phyloP scores from a whole-genome alignment of 192 early-diverging fungal species.

The Chytriomyces confervae region DNA sequence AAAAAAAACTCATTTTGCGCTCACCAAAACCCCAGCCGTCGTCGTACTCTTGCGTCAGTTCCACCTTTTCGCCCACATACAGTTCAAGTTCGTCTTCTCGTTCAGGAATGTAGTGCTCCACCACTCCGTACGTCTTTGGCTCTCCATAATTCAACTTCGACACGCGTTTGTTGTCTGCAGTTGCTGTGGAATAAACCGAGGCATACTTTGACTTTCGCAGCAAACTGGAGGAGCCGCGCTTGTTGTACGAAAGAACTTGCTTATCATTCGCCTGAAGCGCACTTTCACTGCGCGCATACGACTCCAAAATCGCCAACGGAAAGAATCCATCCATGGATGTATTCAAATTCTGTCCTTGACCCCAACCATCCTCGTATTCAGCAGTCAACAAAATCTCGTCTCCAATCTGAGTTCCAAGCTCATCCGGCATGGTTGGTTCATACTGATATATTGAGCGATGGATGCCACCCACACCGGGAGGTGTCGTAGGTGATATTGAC shows the following conservation, averaged over 20 bases:
- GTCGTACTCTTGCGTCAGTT: conserved; percentile 15
- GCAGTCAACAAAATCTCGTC: conserved; percentile 53
- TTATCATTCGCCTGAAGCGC: not conserved
- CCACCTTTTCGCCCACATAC: conserved; percentile 18
- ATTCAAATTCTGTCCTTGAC: conserved; percentile 54
- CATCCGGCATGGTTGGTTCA: not conserved
- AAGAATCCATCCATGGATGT: conserved; percentile 24
- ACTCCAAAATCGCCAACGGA: conserved; percentile 17
- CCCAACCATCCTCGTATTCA: conserved; percentile 63
- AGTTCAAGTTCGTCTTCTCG: conserved; percentile 32
- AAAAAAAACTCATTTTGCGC: not conserved
- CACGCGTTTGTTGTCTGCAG: not conserved
- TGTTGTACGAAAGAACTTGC: not conserved
- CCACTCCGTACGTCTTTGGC: not conserved
- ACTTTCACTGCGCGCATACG: not conserved
- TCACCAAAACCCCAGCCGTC: not conserved
- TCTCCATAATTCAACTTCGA: not conserved
- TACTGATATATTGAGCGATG: not conserved
- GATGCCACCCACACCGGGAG: not conserved
- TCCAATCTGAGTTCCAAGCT: conserved; percentile 19
- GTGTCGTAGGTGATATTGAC: no score
- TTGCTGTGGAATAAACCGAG: not conserved
- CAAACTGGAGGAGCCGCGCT: not conserved
- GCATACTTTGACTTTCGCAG: not conserved
- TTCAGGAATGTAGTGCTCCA: not conserved